Percentiles rank a stretch among this genome's conserved stretches.
phyloP scores from a whole-genome alignment of 148 eudicot species.

The Rheum nobile region DNA sequence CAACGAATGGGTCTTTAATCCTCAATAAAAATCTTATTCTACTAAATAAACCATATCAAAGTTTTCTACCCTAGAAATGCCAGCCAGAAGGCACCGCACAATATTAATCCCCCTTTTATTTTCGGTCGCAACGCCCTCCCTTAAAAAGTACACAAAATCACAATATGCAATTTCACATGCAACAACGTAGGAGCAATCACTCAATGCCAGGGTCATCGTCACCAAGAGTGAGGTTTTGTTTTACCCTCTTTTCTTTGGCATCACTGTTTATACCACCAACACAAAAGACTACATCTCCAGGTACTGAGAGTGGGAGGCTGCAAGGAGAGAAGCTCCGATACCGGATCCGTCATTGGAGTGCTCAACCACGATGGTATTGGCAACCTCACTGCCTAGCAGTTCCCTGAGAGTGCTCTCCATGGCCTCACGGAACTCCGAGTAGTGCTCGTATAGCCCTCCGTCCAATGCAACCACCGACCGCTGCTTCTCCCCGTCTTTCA shows the following conservation, averaged over 20 bases:
- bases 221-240: background rate
- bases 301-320: slow-evolving; percentile 83
- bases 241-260: background rate
- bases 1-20: background rate
- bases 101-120: background rate
- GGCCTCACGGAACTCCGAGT: slow-evolving; percentile 54
- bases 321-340: slow-evolving; percentile 78
- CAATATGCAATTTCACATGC: background rate
- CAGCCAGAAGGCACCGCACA: background rate
- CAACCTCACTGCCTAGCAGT: slow-evolving; percentile 58
- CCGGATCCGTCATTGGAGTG: slow-evolving; percentile 87
- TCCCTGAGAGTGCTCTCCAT: slow-evolving; percentile 68
- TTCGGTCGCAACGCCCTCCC: background rate
- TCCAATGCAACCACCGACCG: slow-evolving; percentile 68
- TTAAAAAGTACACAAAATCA: background rate
- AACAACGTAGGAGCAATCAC: background rate
- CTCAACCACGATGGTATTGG: slow-evolving; percentile 39
- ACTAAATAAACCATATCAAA: background rate
- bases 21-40: background rate
- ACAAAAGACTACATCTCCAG: slow-evolving; percentile 10
- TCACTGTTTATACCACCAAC: background rate
- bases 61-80: background rate
- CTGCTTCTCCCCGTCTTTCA: slow-evolving; percentile 45
- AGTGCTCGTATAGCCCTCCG: slow-evolving; percentile 80
- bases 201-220: background rate